phyloP scores from a whole-genome alignment of 805 yeast species.

The Candida pseudofarinosa region DNA sequence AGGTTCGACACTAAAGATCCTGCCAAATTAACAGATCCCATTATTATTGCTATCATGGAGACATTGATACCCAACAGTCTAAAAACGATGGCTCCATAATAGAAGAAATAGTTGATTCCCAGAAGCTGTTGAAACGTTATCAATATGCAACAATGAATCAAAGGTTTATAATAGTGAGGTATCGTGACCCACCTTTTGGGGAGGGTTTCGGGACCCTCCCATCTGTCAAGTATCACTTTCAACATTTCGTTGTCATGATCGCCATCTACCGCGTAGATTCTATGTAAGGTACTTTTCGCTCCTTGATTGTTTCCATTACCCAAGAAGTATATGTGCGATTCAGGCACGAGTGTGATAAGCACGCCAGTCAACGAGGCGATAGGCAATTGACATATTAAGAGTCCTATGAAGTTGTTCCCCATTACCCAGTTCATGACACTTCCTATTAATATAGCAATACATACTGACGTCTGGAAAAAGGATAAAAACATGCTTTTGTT shows the following conservation, averaged over 20 bases:
- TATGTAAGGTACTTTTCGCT: not conserved
- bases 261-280: not conserved
- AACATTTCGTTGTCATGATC: not conserved
- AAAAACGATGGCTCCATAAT: constrained; percentile 24
- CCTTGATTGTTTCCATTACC: not conserved
- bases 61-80: constrained; percentile 4
- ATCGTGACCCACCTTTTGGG: not conserved
- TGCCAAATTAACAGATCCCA: constrained; percentile 19
- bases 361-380: not conserved
- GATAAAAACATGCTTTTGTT: constrained; percentile 14
- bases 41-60: constrained; percentile 11
- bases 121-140: constrained; percentile 33
- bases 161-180: constrained; percentile 1
- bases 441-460: constrained; percentile 21
- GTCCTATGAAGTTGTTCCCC: not conserved
- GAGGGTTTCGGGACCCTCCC: not conserved
- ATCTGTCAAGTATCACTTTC: not conserved
- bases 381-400: constrained; percentile 1
- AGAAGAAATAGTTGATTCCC: constrained; percentile 31
- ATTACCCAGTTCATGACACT: constrained; percentile 9
- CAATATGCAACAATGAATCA: constrained; percentile 18
- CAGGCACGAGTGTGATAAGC: not conserved
- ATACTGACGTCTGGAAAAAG: constrained; percentile 20
- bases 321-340: constrained; percentile 1
- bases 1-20: constrained; percentile 12